These are phyloP conservation scores for Elongisporangium undulatum DNA, from an alignment of 352 stramenopile species.

Conservation along the genomic window DNA sequence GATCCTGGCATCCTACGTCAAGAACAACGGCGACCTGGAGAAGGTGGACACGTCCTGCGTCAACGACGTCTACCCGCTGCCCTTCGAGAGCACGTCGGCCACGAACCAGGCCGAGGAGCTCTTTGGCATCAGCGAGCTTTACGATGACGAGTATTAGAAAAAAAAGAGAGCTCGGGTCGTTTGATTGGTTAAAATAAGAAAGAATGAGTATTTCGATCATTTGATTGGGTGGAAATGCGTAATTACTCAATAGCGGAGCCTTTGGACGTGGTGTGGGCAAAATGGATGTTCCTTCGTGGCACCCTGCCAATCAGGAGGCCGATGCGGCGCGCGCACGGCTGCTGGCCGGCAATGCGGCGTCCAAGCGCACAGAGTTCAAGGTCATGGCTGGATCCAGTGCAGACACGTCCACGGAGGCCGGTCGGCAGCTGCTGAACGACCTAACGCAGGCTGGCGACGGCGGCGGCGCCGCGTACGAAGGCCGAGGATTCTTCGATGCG, in stretches of 20 bases:
- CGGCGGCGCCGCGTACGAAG: slow-evolving; percentile 29
- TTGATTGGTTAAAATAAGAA: slow-evolving; percentile 3
- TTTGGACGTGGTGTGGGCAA: not conserved
- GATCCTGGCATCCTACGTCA: slow-evolving; percentile 67
- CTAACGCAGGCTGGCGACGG: slow-evolving; percentile 22
- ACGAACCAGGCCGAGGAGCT: slow-evolving; percentile 19
- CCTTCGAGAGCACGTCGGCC: slow-evolving; percentile 28
- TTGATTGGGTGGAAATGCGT: not conserved
- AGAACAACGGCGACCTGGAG: slow-evolving; percentile 39
- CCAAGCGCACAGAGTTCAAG: slow-evolving; percentile 61
- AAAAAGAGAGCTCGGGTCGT: not conserved
- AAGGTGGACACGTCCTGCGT: slow-evolving; percentile 71
- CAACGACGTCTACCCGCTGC: slow-evolving; percentile 41
- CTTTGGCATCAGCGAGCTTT: slow-evolving; percentile 36
- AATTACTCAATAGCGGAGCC: no score
- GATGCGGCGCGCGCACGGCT: slow-evolving; percentile 33
- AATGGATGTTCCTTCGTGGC: slow-evolving; percentile 76
- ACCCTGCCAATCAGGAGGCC: slow-evolving; percentile 49
- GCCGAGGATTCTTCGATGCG: slow-evolving; percentile 62
- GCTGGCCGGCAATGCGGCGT: slow-evolving; percentile 10
- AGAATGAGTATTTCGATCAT: not conserved
- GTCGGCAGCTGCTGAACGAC: slow-evolving; percentile 50
- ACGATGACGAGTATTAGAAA: slow-evolving; percentile 15
- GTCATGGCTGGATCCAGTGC: slow-evolving; percentile 50
- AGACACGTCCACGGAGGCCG: slow-evolving; percentile 63